A percentile compares a stretch with the other conserved stretches of the same genome.
Evolutionary conservation across 2,329 filamentous ascomycete species (phyloP).

Genomic region (Rutstroemia sp.): DNA sequence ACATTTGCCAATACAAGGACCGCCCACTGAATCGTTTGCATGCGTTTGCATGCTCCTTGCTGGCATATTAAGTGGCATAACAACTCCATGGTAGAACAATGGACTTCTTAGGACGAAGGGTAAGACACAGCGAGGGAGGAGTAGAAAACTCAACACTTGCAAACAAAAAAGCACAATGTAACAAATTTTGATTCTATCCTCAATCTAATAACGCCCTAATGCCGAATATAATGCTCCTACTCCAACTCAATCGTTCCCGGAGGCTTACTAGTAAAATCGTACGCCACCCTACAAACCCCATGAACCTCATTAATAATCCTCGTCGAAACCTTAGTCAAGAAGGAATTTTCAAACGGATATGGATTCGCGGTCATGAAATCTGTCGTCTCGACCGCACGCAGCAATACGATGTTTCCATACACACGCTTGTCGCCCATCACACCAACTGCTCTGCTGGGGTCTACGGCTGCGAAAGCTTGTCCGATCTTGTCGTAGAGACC

Average conservation of each 20-base stretch:
- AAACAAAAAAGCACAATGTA: too few species aligned
- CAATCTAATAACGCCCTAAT: too few species aligned
- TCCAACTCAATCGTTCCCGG: slow-evolving; percentile 63
- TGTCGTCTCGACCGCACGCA: slow-evolving; percentile 53
- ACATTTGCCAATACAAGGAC: too few species aligned
- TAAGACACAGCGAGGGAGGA: too few species aligned
- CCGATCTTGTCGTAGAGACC: slow-evolving; percentile 66
- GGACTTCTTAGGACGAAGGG: too few species aligned
- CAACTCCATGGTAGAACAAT: too few species aligned
- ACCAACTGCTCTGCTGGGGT: slow-evolving; percentile 58
- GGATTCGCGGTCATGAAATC: slow-evolving; percentile 34
- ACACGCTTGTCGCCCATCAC: slow-evolving; percentile 64
- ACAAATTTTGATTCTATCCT: too few species aligned
- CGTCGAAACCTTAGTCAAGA: slow-evolving; percentile 57
- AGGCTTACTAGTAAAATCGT: slow-evolving; percentile 51
- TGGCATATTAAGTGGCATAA: too few species aligned
- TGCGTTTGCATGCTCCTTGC: too few species aligned
- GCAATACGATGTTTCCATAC: slow-evolving; percentile 53
- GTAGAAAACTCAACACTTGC: too few species aligned
- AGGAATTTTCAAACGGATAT: slow-evolving; percentile 46
- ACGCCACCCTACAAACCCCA: slow-evolving; percentile 63
- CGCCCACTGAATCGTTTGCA: too few species aligned
- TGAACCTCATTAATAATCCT: slow-evolving; percentile 62
- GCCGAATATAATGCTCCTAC: slow-evolving; percentile 30
- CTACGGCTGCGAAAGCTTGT: slow-evolving; percentile 63